Evolutionary conservation across 768 basidiomycete genomes (phyloP), one percentile per base, ranked within the genome.

Genomic region (Scleroderma citrinum): DNA sequence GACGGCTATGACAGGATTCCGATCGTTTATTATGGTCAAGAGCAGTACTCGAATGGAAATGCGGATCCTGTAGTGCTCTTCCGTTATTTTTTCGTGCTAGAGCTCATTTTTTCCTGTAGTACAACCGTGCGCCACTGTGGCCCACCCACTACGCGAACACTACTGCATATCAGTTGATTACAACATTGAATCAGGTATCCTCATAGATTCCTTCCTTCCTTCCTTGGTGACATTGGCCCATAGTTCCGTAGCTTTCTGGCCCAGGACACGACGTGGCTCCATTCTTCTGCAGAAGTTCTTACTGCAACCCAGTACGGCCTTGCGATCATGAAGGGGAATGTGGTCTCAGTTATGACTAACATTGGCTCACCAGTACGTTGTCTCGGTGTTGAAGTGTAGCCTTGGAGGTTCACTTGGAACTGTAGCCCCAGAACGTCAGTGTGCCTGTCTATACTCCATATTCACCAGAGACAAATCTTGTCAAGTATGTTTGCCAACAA

Each of bases 21-120:
- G 1, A 81, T 90, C 51, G 77, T 87, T 11, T 91, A 90, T 62
- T 87, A 87, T 52, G 87, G 88, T 2, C 85, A 87, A 65, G 88
- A 90, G 57, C 87, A 89, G 61, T 69, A 73, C 35, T 83, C 86
- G 62, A 69, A 66, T 48, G 88, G 87, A 30, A 69, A 66, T 58
- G 66, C 63, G 7, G 87, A 90, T 58, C 87, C 87, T 31, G 83
- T 86, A 63, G 56, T 76, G 58, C 26, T 20, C 48, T 11, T 26
- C 23, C 6, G 26, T 32, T 26, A 21, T 52, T 46, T 23, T 44
- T 32, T 41, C 44, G 45, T 43, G 14, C 47, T 29, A 41, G 12
- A 42, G 32, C 47, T 42, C 45, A 39, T 44, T 55, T 10, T 29
- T 32, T 32, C 38, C 35, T 14, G 26, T 48, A 86, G 83, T 76